phyloP scores from a whole-genome alignment of 768 basidiomycete genomes.

The Thelephora ganbajun region DNA sequence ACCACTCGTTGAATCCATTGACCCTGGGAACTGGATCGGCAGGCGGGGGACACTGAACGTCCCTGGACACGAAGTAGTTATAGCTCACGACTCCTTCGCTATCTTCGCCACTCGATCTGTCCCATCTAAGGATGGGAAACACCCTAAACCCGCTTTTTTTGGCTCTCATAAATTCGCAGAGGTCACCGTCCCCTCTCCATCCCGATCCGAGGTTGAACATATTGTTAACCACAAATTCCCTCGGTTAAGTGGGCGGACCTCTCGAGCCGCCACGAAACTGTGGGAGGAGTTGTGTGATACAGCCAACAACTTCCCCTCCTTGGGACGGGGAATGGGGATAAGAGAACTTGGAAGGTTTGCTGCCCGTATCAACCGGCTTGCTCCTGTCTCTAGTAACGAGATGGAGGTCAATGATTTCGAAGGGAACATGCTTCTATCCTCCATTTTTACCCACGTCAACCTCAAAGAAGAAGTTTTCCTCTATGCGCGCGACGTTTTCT shows the following conservation, averaged over 20 bases:
- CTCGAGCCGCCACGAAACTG: conserved; percentile 40
- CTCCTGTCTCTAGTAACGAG: conserved; percentile 33
- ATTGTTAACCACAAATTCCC: conserved; percentile 63
- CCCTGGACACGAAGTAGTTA: conserved; percentile 59
- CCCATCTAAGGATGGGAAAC: conserved; percentile 27
- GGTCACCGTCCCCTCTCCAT: conserved; percentile 46
- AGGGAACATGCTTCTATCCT: conserved; percentile 18
- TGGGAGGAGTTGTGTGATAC: conserved; percentile 52
- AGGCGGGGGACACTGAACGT: conserved; percentile 53
- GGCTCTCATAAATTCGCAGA: conserved; percentile 79
- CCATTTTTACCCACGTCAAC: conserved; percentile 52
- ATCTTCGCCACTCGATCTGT: conserved; percentile 83
- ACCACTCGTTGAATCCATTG: conserved; percentile 65
- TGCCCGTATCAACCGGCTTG: conserved; percentile 45
- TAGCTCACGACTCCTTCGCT: conserved; percentile 68
- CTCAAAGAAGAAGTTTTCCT: conserved; percentile 82
- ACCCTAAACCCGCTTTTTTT: conserved; percentile 58
- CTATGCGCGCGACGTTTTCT: conserved; percentile 86
- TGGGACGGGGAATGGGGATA: conserved; percentile 45
- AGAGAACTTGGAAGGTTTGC: conserved; percentile 80
- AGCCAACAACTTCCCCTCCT: conserved; percentile 24
- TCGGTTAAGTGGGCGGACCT: conserved; percentile 34
- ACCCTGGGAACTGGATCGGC: conserved; percentile 63
- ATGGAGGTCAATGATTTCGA: conserved; percentile 28
- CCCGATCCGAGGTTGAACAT: conserved; percentile 45